Evolutionary conservation across 805 yeast genomes (phyloP).

Genomic region (Zygosaccharomyces kombuchaensis): DNA sequence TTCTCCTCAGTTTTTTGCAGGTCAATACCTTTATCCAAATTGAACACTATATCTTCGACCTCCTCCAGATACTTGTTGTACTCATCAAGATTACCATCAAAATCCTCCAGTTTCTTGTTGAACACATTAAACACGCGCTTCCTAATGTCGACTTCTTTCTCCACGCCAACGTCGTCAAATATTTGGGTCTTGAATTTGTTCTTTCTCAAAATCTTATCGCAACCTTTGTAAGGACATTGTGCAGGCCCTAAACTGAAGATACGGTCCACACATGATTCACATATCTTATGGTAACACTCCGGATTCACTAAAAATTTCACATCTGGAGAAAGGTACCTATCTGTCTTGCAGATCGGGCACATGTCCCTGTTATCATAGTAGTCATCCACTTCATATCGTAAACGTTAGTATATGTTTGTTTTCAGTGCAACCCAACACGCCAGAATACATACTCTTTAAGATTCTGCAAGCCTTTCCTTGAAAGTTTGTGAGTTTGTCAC

Average conservation of each 20-base stretch:
- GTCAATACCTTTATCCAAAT: slow-evolving; percentile 65
- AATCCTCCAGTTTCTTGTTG: slow-evolving; percentile 76
- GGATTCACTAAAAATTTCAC: slow-evolving; percentile 91
- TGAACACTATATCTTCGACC: slow-evolving; percentile 76
- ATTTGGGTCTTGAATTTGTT: slow-evolving; percentile 88
- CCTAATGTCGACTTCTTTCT: slow-evolving; percentile 87
- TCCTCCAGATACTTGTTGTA: slow-evolving; percentile 80
- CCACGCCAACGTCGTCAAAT: slow-evolving; percentile 86
- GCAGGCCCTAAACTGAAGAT: slow-evolving; percentile 94
- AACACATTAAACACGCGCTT: slow-evolving; percentile 70
- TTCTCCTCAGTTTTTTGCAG: slow-evolving; percentile 63
- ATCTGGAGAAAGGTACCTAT: slow-evolving; percentile 87
- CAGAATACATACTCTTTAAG: slow-evolving; percentile 2
- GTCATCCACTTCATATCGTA: slow-evolving; percentile 31
- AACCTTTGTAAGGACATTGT: slow-evolving; percentile 90
- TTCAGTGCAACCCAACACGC: background rate
- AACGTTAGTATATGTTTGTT: slow-evolving; percentile 3
- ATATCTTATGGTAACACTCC: slow-evolving; percentile 96
- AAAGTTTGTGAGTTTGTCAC: background rate
- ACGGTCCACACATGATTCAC: slow-evolving; percentile 95
- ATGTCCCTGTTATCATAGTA: slow-evolving; percentile 61
- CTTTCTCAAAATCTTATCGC: slow-evolving; percentile 82
- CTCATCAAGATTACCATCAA: slow-evolving; percentile 47
- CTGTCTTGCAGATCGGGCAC: slow-evolving; percentile 98
- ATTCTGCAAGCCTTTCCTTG: background rate